These are phyloP conservation scores for Aureobasidium sp. DNA, from an alignment of 2,329 filamentous ascomycete species.

Conservation along the genomic window DNA sequence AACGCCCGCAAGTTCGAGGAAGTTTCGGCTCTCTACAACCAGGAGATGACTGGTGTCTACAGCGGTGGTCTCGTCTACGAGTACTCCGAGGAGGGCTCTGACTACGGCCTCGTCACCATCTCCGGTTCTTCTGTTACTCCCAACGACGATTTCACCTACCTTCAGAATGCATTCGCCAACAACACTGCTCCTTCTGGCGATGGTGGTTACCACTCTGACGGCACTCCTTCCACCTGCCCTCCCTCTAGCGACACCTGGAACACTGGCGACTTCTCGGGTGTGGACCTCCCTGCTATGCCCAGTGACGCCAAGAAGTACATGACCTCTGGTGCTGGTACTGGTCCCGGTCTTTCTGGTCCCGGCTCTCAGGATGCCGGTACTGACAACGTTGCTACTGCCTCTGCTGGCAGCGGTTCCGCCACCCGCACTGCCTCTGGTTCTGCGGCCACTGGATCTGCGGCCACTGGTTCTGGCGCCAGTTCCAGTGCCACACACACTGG, in stretches of 20 bases:
- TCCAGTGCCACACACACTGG: slow-evolving; percentile 5
- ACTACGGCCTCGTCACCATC: slow-evolving; percentile 72
- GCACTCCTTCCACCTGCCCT: slow-evolving; percentile 47
- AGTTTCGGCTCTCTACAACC: slow-evolving; percentile 67
- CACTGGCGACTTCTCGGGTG: slow-evolving; percentile 38
- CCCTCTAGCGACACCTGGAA: slow-evolving; percentile 47
- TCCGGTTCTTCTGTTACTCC: slow-evolving; percentile 43
- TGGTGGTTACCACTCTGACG: slow-evolving; percentile 50
- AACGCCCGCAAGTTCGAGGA: slow-evolving; percentile 78
- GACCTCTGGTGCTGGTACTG: slow-evolving; percentile 49
- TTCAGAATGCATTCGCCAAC: slow-evolving; percentile 43
- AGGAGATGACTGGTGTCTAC: slow-evolving; percentile 80
- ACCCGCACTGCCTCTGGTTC: slow-evolving; percentile 28
- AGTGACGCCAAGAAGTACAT: slow-evolving; percentile 47
- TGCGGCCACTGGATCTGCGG: slow-evolving; percentile 19
- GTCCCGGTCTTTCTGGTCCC: slow-evolving; percentile 45
- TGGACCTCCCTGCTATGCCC: slow-evolving; percentile 48
- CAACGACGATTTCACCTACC: slow-evolving; percentile 56
- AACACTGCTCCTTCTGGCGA: slow-evolving; percentile 46
- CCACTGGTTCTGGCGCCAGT: slow-evolving; percentile 20
- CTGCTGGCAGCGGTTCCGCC: slow-evolving; percentile 42
- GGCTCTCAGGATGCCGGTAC: slow-evolving; percentile 50
- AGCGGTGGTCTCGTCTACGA: slow-evolving; percentile 96
- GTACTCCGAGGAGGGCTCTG: slow-evolving; percentile 71
- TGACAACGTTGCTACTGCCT: slow-evolving; percentile 38